phyloP scores from a whole-genome alignment of 1,284 basidiomycete species.

The Moesziomyces parantarcticus region DNA sequence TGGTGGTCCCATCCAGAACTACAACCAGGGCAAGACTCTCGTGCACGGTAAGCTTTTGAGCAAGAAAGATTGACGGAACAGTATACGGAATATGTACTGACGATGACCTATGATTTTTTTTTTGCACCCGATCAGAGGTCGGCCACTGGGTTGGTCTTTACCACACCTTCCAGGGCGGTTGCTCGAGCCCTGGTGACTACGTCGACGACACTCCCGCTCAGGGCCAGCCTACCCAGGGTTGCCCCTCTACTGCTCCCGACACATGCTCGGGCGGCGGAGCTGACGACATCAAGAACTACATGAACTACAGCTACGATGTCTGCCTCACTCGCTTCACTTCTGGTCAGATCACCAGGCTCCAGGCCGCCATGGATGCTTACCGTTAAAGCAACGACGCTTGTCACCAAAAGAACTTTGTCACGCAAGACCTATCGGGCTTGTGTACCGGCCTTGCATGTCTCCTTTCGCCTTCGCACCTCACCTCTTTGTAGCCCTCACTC shows the following conservation, averaged over 20 bases:
- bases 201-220: constrained; percentile 72
- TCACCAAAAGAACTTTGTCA: no score
- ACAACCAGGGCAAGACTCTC: constrained; percentile 72
- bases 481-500: no score
- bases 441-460: no score
- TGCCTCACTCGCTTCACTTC: constrained; percentile 29
- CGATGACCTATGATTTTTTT: not conserved
- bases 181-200: constrained; percentile 71
- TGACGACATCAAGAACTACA: constrained; percentile 37
- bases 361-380: constrained; percentile 23
- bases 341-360: constrained; percentile 37
- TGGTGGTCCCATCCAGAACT: constrained; percentile 70
- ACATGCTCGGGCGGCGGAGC: constrained; percentile 44
- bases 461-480: no score
- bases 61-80: not conserved
- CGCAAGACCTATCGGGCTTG: no score
- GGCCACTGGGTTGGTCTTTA: constrained; percentile 71
- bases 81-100: not conserved
- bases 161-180: constrained; percentile 75
- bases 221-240: constrained; percentile 35
- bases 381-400: not conserved
- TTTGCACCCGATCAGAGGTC: constrained; percentile 61
- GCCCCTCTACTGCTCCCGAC: constrained; percentile 34
- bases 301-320: constrained; percentile 44
- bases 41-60: constrained; percentile 69